Base-by-base conservation (phyloP, 2,329 filamentous ascomycete species). In the Dendryphion nanum region DNA sequence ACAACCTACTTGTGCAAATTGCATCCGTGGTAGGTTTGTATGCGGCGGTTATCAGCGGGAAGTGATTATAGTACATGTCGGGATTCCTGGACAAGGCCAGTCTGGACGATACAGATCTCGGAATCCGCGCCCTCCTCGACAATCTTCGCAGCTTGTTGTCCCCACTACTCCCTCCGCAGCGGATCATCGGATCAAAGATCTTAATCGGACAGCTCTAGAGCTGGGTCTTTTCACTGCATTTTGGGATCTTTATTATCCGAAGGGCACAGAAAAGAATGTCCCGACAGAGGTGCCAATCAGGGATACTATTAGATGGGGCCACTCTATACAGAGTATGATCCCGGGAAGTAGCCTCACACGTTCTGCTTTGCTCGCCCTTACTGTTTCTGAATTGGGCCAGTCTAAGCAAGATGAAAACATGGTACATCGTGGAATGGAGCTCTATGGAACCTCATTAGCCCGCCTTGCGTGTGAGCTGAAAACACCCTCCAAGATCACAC, bases 1-100 rank as follows among this genome's bases (percentile, higher is more conserved):
- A 21, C 28, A 36, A 14, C 45, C 48, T 13, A 30, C 18, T 28
- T 51, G 48, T 34, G 35, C 30, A 3, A 44, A 41, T 30, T 51
- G 48, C 35, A 31, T 26, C 12, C 41, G 35, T 16, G 43, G 42
- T 4, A 35, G 33, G 7, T 41, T 46, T 15, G 28, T 31, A 2
- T 51, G 48, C 24, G 41, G 39, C 21, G 42, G 45, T 12, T 47
- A 46, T 20, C 26, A 40, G 17, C 43, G 41, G 23, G 34, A 42
- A 4, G 40, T 51, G 32, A 39, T 51, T 14, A 18, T 51, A 12
- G 40, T 51, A 2, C 45, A 51, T 21, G 30, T 42, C 8, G 31
- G 35, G 12, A 30, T 38, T 6, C 16, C 14, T 6, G 40, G 41
- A 14, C 42, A 41, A 41, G 45, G 42, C 12, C 28, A 38, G 4